Evolutionary conservation across 768 basidiomycete genomes (phyloP).

Genomic region (Sarcodon sp.): DNA sequence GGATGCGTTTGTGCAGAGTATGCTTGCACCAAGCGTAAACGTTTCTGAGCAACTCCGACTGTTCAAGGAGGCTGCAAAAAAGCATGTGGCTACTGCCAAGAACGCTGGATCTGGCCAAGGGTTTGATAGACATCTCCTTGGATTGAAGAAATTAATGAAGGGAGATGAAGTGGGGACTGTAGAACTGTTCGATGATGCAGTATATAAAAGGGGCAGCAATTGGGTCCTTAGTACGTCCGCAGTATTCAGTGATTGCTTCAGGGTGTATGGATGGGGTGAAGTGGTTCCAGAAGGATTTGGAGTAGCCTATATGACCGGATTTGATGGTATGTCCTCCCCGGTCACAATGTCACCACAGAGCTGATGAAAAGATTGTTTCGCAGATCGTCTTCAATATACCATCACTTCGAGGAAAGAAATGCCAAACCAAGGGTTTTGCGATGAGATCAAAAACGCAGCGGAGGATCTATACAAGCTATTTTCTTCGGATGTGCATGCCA

Average conservation of each 20-base stretch:
- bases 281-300: constrained; percentile 93
- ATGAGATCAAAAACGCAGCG: constrained; percentile 52
- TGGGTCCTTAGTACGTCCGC: constrained; percentile 91
- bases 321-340: constrained; percentile 37
- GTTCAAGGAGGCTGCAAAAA: constrained; percentile 48
- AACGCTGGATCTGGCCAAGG: constrained; percentile 58
- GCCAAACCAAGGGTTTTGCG: constrained; percentile 63
- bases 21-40: constrained; percentile 38
- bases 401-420: constrained; percentile 79
- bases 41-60: constrained; percentile 33
- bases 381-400: constrained; percentile 77
- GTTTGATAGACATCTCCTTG: constrained; percentile 75
- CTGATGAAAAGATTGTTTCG: not conserved
- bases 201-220: constrained; percentile 55
- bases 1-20: constrained; percentile 64
- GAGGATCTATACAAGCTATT: constrained; percentile 61
- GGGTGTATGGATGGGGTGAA: constrained; percentile 90
- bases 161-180: constrained; percentile 42
- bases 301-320: constrained; percentile 90
- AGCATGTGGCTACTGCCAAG: constrained; percentile 54
- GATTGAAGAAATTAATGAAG: constrained; percentile 55
- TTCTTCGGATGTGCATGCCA: not conserved
- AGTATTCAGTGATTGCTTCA: constrained; percentile 76
- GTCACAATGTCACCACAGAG: not conserved
- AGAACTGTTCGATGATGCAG: constrained; percentile 68